These are phyloP conservation scores for Phytophthora capsici DNA, from an alignment of 352 stramenopile genomes.

Conservation along the genomic window DNA sequence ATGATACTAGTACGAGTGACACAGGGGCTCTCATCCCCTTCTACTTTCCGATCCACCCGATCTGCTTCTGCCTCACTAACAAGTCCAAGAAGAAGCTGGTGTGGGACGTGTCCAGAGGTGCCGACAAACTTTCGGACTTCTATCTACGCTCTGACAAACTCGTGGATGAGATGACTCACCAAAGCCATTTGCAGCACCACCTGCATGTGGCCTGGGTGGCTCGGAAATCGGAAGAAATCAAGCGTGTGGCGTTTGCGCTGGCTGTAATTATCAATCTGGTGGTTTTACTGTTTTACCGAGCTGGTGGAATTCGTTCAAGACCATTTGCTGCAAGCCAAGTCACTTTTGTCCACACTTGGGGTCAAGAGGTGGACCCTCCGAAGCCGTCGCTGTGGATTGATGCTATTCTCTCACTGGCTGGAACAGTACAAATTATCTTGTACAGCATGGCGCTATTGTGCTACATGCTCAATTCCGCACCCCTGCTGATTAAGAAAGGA, in stretches of 20 bases:
- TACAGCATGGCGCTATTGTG: conserved; percentile 59
- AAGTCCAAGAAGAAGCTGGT: conserved; percentile 80
- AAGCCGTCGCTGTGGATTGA: conserved; percentile 44
- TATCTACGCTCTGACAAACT: conserved; percentile 69
- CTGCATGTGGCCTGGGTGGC: conserved; percentile 42
- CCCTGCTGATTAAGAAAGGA: conserved; percentile 71
- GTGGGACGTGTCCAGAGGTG: conserved; percentile 60
- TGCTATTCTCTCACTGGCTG: conserved; percentile 46
- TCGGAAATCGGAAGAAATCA: conserved; percentile 51
- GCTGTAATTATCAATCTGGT: conserved; percentile 64
- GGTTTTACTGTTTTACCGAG: conserved; percentile 67
- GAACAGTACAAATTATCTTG: conserved; percentile 58
- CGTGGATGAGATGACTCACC: conserved; percentile 78
- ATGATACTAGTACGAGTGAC: conserved; percentile 2
- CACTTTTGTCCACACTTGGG: conserved; percentile 40
- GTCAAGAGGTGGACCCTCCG: conserved; percentile 20
- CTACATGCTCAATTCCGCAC: conserved; percentile 72
- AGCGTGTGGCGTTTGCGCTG: conserved; percentile 59
- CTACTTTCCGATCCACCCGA: conserved; percentile 79
- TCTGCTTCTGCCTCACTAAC: conserved; percentile 76
- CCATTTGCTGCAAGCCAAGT: conserved; percentile 55
- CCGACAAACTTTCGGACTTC: conserved; percentile 75
- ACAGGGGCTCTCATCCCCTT: conserved; percentile 49
- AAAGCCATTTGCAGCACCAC: conserved; percentile 54
- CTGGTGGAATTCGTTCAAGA: conserved; percentile 53